Percentiles rank a stretch among this genome's conserved stretches.
phyloP scores from a whole-genome alignment of 1,284 basidiomycete genomes.

The Austroboletus olivaceoglutinosus region DNA sequence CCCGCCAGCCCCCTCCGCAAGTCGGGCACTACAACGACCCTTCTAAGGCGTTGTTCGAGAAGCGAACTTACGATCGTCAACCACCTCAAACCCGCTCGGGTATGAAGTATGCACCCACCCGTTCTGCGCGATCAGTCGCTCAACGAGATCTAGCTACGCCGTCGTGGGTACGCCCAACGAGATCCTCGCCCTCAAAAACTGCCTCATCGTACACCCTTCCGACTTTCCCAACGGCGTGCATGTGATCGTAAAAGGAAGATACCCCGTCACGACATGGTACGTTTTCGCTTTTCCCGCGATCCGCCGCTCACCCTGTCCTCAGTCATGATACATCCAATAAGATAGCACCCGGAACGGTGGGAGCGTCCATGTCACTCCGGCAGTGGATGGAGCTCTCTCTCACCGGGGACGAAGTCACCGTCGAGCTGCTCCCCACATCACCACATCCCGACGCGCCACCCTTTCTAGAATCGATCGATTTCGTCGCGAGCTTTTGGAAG shows the following conservation, averaged over 20 bases:
- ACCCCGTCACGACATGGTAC: conserved; percentile 70
- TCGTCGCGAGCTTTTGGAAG: conserved; percentile 76
- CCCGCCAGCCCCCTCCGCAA: conserved; percentile 34
- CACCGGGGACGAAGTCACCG: conserved; percentile 70
- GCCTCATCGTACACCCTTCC: conserved; percentile 72
- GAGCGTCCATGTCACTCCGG: conserved; percentile 64
- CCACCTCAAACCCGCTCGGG: conserved; percentile 36
- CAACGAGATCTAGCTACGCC: conserved; percentile 43
- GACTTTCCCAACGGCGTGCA: conserved; percentile 76
- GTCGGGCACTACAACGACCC: conserved; percentile 55
- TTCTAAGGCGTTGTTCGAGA: conserved; percentile 48
- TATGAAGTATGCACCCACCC: conserved; percentile 39
- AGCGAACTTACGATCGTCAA: conserved; percentile 47
- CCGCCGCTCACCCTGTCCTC: conserved; percentile 5
- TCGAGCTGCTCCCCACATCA: conserved; percentile 62
- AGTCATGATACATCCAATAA: conserved; percentile 79
- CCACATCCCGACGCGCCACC: conserved; percentile 60
- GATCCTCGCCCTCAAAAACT: conserved; percentile 76
- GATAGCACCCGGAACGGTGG: conserved; percentile 61
- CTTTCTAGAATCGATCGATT: conserved; percentile 75
- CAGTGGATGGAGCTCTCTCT: conserved; percentile 86
- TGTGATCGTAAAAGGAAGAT: conserved; percentile 70
- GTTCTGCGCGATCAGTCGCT: not conserved
- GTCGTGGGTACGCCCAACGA: conserved; percentile 61
- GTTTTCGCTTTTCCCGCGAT: conserved; percentile 21